phyloP scores from a whole-genome alignment of 768 basidiomycete genomes.

The Mycena indigotica region DNA sequence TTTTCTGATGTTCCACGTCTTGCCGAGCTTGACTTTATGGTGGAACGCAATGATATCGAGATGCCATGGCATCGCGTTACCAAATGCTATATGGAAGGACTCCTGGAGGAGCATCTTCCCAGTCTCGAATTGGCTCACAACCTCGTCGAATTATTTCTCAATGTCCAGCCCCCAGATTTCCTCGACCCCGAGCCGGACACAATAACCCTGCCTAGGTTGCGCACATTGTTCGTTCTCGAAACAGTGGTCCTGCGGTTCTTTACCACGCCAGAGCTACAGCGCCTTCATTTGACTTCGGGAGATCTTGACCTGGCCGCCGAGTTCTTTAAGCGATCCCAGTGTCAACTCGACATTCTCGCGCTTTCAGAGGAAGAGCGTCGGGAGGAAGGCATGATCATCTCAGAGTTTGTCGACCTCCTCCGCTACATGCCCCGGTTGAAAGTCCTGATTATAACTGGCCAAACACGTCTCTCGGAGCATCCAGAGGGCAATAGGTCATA shows the following conservation, averaged over 20 bases:
- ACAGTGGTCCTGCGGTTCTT: background rate
- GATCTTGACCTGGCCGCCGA: background rate
- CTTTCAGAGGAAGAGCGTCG: background rate
- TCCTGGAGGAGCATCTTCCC: background rate
- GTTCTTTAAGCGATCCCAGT: background rate
- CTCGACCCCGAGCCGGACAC: background rate
- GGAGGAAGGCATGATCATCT: background rate
- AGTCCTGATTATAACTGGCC: background rate
- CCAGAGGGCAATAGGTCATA: background rate
- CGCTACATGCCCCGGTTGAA: background rate
- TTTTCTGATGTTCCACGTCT: background rate
- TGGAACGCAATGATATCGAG: background rate
- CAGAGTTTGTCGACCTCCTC: background rate
- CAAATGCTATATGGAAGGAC: background rate
- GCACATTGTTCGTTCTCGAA: background rate
- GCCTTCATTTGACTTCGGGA: background rate
- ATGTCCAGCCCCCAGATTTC: background rate
- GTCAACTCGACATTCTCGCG: background rate
- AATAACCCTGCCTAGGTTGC: background rate
- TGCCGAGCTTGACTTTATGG: background rate
- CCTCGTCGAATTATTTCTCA: background rate
- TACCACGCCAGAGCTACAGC: background rate
- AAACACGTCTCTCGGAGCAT: background rate
- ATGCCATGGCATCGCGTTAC: background rate
- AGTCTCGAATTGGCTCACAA: background rate